These are phyloP conservation scores for Pezicula carpinea DNA, from an alignment of 2,329 filamentous ascomycete genomes.

Conservation along the genomic window DNA sequence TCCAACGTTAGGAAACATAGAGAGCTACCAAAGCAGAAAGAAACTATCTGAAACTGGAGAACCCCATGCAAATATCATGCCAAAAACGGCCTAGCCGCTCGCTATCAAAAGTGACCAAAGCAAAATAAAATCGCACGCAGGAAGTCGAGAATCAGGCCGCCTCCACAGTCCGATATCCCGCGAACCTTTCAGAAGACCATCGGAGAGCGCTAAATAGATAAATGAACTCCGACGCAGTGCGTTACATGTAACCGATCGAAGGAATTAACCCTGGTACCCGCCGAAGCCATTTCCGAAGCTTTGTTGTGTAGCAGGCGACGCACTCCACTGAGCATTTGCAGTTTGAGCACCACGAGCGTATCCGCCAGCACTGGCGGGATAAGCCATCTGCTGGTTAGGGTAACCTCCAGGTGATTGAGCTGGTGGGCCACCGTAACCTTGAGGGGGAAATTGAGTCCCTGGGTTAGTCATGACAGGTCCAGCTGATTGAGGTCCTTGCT, in stretches of 20 bases:
- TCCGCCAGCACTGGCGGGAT: conserved; percentile 74
- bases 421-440: conserved; percentile 60
- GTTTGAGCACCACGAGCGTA: conserved; percentile 68
- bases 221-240: conserved; percentile 9
- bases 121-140: conserved; percentile 17
- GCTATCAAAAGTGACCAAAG: conserved; percentile 14
- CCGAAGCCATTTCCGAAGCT: conserved; percentile 59
- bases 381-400: conserved; percentile 65
- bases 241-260: conserved; percentile 3
- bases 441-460: conserved; percentile 53
- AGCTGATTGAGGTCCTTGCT: conserved; percentile 30
- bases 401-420: conserved; percentile 58
- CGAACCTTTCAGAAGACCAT: conserved; percentile 11
- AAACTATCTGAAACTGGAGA: conserved; percentile 26
- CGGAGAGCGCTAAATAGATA: conserved; percentile 10
- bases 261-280: conserved; percentile 53
- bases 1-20: conserved; percentile 25
- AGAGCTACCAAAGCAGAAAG: conserved; percentile 21
- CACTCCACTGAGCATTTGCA: conserved; percentile 35
- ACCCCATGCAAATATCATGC: conserved; percentile 25
- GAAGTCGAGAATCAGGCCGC: conserved; percentile 17
- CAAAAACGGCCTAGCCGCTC: conserved; percentile 21
- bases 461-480: conserved; percentile 30
- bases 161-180: conserved; percentile 21
- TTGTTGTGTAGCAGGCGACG: conserved; percentile 49